Conservation (phyloP, 2,329 filamentous ascomycete genomes). For the Cryphonectria naterciae region DNA sequence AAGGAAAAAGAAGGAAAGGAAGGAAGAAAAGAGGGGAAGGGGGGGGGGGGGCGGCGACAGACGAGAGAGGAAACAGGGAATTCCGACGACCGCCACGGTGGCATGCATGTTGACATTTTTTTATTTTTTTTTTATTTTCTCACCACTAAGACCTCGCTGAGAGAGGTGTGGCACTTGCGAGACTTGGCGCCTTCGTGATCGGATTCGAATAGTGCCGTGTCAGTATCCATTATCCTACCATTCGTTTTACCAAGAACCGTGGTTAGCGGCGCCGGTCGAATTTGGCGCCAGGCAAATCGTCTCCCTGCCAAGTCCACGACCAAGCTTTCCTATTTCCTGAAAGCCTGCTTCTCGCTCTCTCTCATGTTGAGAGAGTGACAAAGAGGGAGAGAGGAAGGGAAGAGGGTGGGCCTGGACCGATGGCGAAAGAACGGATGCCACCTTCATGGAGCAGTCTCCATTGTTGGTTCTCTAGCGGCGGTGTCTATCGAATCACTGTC, state of each 20-base stretch:
- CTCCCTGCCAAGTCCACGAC: constrained; percentile 11
- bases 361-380: too few species aligned
- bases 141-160: too few species aligned
- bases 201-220: constrained; percentile 5
- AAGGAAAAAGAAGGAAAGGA: background rate
- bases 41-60: background rate
- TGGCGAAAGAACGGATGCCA: background rate
- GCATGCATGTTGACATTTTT: background rate
- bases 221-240: constrained; percentile 19
- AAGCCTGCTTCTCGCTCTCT: background rate
- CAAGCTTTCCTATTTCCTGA: background rate
- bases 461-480: constrained; percentile 26
- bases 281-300: constrained; percentile 21
- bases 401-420: background rate
- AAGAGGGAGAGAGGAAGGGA: too few species aligned
- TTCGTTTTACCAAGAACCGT: constrained; percentile 11
- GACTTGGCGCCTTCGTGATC: constrained; percentile 2
- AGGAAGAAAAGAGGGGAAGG: background rate
- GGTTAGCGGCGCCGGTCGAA: constrained; percentile 16
- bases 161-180: background rate
- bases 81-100: constrained; percentile 8
- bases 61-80: background rate
- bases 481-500: constrained; percentile 26
- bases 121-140: background rate
- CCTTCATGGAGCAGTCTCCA: background rate